These are phyloP conservation scores for Pestalotiopsis fici DNA, from an alignment of 2,329 filamentous ascomycete species.

Conservation along the genomic window DNA sequence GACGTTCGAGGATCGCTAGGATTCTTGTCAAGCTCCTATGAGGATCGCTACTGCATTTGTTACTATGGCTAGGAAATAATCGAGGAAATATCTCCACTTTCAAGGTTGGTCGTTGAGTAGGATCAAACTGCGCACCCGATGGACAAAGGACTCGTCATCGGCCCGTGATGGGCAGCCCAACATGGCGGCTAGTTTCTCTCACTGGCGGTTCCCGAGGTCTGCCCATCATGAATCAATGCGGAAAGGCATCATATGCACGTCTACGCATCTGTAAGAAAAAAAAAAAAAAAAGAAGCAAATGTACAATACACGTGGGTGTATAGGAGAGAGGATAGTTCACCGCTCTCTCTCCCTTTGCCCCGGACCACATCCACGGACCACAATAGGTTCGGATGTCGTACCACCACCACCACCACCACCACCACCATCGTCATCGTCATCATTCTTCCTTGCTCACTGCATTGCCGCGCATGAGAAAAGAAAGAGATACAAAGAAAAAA, in stretches of 20 bases:
- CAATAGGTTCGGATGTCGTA: neutral
- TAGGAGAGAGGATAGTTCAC: neutral
- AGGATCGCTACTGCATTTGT: too few species aligned
- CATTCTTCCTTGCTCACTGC: neutral
- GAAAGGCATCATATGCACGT: neutral
- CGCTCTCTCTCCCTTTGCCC: neutral
- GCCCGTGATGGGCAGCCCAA: neutral
- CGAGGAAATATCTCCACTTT: too few species aligned
- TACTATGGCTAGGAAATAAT: too few species aligned
- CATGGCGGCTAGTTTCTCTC: neutral
- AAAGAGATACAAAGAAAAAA: neutral
- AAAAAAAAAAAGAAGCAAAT: neutral
- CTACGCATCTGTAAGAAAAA: neutral
- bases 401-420: too few species aligned
- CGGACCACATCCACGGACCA: too few species aligned
- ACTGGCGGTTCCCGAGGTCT: too few species aligned
- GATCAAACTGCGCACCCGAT: too few species aligned
- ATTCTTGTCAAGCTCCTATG: too few species aligned
- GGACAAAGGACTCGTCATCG: neutral
- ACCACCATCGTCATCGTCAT: too few species aligned
- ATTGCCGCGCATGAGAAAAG: neutral
- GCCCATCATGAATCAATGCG: neutral
- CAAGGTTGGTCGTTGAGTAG: too few species aligned
- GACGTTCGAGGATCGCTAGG: too few species aligned
- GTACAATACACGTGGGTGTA: neutral